These are phyloP conservation scores for Silene coronaria DNA, from an alignment of 179 eudicot species.

Conservation along the genomic window DNA sequence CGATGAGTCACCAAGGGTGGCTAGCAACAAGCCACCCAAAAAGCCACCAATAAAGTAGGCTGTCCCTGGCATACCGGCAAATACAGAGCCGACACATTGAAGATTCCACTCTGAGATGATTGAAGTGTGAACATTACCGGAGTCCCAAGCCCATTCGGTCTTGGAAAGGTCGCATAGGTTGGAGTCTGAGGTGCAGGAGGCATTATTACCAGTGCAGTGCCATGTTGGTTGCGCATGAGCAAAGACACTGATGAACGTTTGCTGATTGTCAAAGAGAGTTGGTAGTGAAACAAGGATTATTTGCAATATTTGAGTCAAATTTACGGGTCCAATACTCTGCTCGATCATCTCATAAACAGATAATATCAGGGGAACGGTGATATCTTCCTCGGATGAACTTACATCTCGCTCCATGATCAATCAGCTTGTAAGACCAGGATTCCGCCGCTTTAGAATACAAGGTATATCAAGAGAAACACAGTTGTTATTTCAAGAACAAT, in stretches of 20 bases:
- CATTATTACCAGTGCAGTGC: constrained; percentile 3
- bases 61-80: background rate
- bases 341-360: constrained; percentile 17
- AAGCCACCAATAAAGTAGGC: background rate
- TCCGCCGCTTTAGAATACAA: background rate
- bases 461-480: background rate
- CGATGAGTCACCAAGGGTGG: constrained; percentile 6
- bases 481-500: background rate
- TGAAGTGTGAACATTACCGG: constrained; percentile 11
- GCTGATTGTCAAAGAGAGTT: constrained; percentile 17
- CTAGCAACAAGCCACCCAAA: background rate
- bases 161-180: constrained; percentile 15
- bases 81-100: background rate
- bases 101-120: constrained; percentile 11
- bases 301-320: constrained; percentile 11
- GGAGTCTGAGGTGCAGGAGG: constrained; percentile 11
- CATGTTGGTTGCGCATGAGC: constrained; percentile 26
- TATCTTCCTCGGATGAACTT: background rate
- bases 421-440: background rate
- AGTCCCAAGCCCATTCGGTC: constrained; percentile 22
- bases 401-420: constrained; percentile 4
- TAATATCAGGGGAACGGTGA: background rate
- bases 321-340: constrained; percentile 1
- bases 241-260: constrained; percentile 19
- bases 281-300: constrained; percentile 9